Base-by-base conservation (phyloP, 345 rosid genomes). In the Combretum micranthum region DNA sequence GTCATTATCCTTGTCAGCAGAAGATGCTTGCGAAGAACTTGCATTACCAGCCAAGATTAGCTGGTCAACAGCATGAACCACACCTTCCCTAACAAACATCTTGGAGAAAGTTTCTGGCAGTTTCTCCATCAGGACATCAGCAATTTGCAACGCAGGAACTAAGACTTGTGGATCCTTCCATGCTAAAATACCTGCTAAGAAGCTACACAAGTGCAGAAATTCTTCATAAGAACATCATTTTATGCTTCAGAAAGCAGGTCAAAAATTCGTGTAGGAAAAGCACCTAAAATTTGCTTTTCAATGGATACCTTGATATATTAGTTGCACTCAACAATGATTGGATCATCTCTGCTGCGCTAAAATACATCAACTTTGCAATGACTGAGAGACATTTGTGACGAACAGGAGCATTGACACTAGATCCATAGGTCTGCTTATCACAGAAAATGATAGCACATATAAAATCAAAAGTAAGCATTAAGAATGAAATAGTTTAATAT, bases 141-240 rank as follows among this genome's bases (percentile, higher is more conserved):
- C 90, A 72, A 94, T 81, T 74, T 90, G 99, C 25, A 94, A 88
- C 9, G 99, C 79, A 75, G 97, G 99, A 78, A 94, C 83, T 83
- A 94, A 72, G 52, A 90, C 96, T 45, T 85, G 90, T 21, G 99
- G 99, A 76, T 90, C 97, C 82, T 94, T 94, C 99, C 97, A 94
- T 50, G 99, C 99, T 68, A 94, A 76, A 57, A 94, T 87, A 73
- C 99, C 97, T 68, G 99, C 97, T 70, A 94, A 71, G 78, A 90
- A 90, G 70, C 99, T 94, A 61, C 46, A 68, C 59, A 37, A 64
- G 47, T 49, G 64, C 66, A 23, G 53, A 21, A 22, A 53, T 49
- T 42, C 46, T 14, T 15, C 14, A 22, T 44, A 47, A 21, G 19
- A 46, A 26, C 19, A 46, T 46, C 14, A 19, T 11, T 12, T 13